These are phyloP conservation scores for Hemileia vastatrix DNA, from an alignment of 1,284 basidiomycete genomes.

Conservation along the genomic window DNA sequence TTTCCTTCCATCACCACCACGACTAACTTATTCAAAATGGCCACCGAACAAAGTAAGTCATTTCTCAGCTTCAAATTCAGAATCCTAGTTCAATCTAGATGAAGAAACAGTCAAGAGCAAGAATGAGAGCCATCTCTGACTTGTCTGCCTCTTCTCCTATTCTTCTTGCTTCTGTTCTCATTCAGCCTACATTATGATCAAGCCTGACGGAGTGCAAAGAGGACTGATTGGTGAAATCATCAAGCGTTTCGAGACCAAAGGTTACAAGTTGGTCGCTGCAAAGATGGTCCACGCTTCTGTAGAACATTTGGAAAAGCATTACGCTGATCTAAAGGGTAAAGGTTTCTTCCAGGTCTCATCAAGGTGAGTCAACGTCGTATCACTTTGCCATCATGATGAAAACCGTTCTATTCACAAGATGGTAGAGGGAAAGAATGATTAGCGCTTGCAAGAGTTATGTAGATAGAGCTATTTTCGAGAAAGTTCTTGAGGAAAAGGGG, in stretches of 20 bases:
- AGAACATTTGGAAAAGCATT: slow-evolving; percentile 43
- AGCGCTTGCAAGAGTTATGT: too few relatives aligned
- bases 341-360: slow-evolving; percentile 43
- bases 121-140: neutral
- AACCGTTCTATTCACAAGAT: too few relatives aligned
- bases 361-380: slow-evolving; percentile 26
- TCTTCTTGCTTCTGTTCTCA: neutral
- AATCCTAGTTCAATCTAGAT: neutral
- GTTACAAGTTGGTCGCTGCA: slow-evolving; percentile 41
- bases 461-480: too few relatives aligned
- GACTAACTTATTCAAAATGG: slow-evolving; percentile 31
- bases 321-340: slow-evolving; percentile 44
- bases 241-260: slow-evolving; percentile 38
- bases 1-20: neutral
- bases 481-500: too few relatives aligned
- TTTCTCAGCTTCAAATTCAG: neutral
- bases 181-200: slow-evolving; percentile 42
- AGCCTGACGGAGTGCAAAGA: slow-evolving; percentile 43
- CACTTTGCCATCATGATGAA: neutral
- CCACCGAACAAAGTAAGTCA: slow-evolving; percentile 38
- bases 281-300: slow-evolving; percentile 41
- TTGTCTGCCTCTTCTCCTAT: neutral
- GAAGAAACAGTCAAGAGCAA: too few relatives aligned
- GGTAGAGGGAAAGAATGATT: too few relatives aligned
- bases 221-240: slow-evolving; percentile 43